Evolutionary conservation across 179 eudicot species (phyloP), one percentile per base, ranked within the genome.

Genomic region (Heliamphora pulchella): DNA sequence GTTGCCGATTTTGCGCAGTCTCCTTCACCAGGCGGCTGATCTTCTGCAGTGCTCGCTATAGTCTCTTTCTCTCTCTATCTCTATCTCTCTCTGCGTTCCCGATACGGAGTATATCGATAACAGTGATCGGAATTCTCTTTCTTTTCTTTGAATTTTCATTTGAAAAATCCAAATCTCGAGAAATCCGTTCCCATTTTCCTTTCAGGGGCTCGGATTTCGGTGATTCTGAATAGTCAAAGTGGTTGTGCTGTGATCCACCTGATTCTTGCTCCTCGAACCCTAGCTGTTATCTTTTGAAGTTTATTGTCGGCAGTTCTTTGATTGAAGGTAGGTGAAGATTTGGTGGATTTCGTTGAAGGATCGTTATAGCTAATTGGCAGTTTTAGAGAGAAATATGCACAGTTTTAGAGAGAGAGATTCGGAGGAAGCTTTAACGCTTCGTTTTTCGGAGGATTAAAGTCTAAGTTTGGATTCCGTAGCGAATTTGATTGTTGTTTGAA

Each of bases 321-420:
- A 63, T 61, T 47, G 71, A 63, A 55, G 77, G 4, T 74, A 18
- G 61, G 53, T 3, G 63, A 3, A 31, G 50, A 4, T 59, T 76
- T 58, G 68, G 68, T 41, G 72, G 79, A 47, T 62, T 77, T 10
- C 51, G 20, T 63, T 62, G 46, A n/a, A 77, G 58, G 79, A 77
- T 77, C 55, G 20, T 63, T 13, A 77, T 1, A 63, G 47, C 18
- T 63, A 22, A 62, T 44, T 48, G 41, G 15, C 58, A 46, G n/a
- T 61, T 47, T 3, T 46, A 55, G 18, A 20, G 18, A 13, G 18
- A 67, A 77, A 68, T 22, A 31, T 31, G 31, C 31, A 31, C 31
- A 31, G 31, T 70, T 54, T 57, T 11, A 22, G 69, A 68, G 15
- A 65, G 74, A 55, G 43, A 43, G 44, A 44, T 68, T 13, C 31